Evolutionary conservation across 495 filamentous ascomycete genomes (phyloP).

Genomic region (Cudoniella acicularis): DNA sequence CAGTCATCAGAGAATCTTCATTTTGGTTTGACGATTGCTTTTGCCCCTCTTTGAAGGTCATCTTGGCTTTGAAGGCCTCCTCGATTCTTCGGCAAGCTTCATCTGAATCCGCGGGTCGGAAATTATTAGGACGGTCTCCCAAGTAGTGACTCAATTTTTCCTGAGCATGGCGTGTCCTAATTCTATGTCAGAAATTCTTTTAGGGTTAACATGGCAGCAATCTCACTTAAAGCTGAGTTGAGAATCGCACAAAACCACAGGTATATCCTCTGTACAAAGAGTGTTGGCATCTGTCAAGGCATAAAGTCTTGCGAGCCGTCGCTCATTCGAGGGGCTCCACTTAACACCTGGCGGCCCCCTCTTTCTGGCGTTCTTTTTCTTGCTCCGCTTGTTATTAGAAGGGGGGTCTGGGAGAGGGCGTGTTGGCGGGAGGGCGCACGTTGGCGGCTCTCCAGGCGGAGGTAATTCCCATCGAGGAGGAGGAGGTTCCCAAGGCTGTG

Average conservation of each 20-base stretch:
- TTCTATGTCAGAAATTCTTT: not conserved
- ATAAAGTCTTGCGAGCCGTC: not conserved
- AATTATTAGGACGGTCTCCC: not conserved
- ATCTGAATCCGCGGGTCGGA: not conserved
- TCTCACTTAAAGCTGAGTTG: not conserved
- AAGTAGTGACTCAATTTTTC: not conserved
- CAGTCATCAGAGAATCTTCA: not conserved
- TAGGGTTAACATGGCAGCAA: not conserved
- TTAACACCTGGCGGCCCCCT: not conserved
- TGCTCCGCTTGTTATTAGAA: too few relatives aligned
- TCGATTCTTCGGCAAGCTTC: not conserved
- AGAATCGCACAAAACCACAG: not conserved
- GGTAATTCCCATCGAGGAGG: too few relatives aligned
- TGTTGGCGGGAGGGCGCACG: too few relatives aligned
- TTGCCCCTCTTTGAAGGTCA: not conserved
- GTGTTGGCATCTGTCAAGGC: not conserved
- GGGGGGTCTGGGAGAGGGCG: too few relatives aligned
- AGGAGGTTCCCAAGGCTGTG: too few relatives aligned
- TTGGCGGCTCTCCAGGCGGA: too few relatives aligned
- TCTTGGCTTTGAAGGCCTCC: not conserved
- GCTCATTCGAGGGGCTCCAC: not conserved
- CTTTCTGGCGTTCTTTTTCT: not conserved
- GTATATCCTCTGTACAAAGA: not conserved
- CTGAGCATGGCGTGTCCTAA: slow-evolving; percentile 1
- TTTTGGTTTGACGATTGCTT: not conserved